Evolutionary conservation across 1,284 basidiomycete species (phyloP).

Genomic region (Schizophyllum amplum): DNA sequence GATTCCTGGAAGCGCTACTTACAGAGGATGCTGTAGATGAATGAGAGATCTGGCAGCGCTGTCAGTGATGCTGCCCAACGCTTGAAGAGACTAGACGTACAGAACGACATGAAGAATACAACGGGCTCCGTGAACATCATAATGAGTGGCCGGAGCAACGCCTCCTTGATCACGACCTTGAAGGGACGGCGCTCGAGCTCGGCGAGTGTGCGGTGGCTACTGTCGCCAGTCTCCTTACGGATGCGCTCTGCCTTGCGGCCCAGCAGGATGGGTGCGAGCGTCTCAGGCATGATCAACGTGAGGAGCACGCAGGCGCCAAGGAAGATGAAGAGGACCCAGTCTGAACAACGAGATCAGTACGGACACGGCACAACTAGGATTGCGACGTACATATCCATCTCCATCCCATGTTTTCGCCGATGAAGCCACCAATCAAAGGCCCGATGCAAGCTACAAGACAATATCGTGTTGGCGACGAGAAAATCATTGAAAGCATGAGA

Average conservation of each 20-base stretch:
- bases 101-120: slow-evolving; percentile 36
- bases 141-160: slow-evolving; percentile 31
- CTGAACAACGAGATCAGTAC: slow-evolving; percentile 8
- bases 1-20: too few species aligned
- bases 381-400: slow-evolving; percentile 39
- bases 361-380: too few species aligned
- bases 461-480: too few species aligned
- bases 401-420: slow-evolving; percentile 34
- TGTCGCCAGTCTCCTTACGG: slow-evolving; percentile 27
- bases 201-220: slow-evolving; percentile 23
- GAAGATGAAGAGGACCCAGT: slow-evolving; percentile 56
- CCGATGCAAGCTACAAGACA: slow-evolving; percentile 16
- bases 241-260: slow-evolving; percentile 25
- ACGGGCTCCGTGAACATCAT: slow-evolving; percentile 36
- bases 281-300: slow-evolving; percentile 54
- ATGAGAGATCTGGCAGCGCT: too few species aligned
- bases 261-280: slow-evolving; percentile 42
- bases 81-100: too few species aligned
- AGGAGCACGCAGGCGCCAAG: slow-evolving; percentile 35
- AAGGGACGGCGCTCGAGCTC: slow-evolving; percentile 27
- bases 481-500: too few species aligned
- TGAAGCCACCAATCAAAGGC: slow-evolving; percentile 48
- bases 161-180: slow-evolving; percentile 22
- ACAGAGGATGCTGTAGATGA: slow-evolving; percentile 28
- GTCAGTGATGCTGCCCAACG: too few species aligned